Percentiles rank a stretch among this genome's conserved stretches.
phyloP scores from a whole-genome alignment of 371 early-diverging fungal species.

The Mucor sp. region DNA sequence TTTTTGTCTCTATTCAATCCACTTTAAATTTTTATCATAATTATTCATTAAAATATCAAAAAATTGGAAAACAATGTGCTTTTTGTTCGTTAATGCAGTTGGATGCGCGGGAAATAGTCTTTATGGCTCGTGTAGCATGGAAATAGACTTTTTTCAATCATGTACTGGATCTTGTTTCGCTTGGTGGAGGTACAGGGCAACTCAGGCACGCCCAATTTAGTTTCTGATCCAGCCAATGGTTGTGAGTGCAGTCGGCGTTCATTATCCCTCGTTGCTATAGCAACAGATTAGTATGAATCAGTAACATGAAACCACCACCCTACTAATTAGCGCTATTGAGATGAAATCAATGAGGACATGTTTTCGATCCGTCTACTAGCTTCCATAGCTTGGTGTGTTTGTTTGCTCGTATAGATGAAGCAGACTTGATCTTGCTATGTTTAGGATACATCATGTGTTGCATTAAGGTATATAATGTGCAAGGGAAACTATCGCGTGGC shows the following conservation, averaged over 20 bases:
- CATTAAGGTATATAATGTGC: background rate
- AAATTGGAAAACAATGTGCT: background rate
- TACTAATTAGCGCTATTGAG: too few relatives aligned
- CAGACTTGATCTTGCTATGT: background rate
- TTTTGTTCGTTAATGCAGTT: background rate
- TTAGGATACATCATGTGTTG: slow-evolving; percentile 2
- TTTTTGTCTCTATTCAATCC: background rate
- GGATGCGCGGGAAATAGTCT: background rate
- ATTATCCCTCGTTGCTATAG: too few relatives aligned
- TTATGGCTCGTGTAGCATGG: background rate
- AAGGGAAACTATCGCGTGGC: slow-evolving; percentile 14
- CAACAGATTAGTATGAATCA: too few relatives aligned
- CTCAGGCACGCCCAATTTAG: too few relatives aligned
- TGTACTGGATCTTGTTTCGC: too few relatives aligned
- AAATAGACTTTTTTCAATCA: background rate
- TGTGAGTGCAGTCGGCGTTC: too few relatives aligned
- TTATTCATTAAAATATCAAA: background rate
- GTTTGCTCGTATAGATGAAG: background rate
- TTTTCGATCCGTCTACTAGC: too few relatives aligned
- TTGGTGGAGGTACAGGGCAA: too few relatives aligned
- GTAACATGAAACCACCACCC: too few relatives aligned
- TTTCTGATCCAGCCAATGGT: too few relatives aligned
- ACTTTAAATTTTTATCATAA: background rate
- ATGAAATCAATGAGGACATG: too few relatives aligned
- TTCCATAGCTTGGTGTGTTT: too few relatives aligned